A percentile compares a stretch with the other conserved stretches of the same genome.
phyloP scores from a whole-genome alignment of 83 land plant genomes.

The Thuja plicata region DNA sequence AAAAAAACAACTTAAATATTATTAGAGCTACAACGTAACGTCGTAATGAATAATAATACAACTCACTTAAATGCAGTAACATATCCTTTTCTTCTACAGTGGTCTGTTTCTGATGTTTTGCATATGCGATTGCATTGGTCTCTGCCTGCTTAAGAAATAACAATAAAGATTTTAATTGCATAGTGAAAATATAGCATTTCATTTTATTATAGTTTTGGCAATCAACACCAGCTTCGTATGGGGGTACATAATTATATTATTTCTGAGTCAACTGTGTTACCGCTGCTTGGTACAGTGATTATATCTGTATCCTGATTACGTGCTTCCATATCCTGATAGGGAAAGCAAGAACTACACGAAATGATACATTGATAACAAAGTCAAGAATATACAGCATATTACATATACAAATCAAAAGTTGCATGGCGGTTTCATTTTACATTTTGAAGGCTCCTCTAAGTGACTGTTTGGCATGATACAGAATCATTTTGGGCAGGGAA shows the following conservation, averaged over 20 bases:
- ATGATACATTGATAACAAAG: no score
- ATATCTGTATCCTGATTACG: no score
- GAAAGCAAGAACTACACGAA: no score
- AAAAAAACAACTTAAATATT: neutral
- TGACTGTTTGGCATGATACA: no score
- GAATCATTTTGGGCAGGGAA: no score
- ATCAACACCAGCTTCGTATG: neutral
- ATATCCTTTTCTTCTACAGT: constrained; percentile 63
- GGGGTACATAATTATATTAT: neutral
- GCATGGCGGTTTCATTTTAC: no score
- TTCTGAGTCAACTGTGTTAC: no score
- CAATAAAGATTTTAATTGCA: neutral
- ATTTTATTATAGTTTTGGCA: neutral
- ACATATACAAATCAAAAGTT: no score
- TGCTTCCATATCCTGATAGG: no score
- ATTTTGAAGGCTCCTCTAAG: no score
- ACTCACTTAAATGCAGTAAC: constrained; percentile 60
- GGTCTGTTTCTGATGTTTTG: constrained; percentile 67
- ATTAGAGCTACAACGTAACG: neutral
- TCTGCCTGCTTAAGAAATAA: constrained; percentile 44
- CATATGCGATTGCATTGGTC: constrained; percentile 54
- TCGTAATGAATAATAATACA: neutral
- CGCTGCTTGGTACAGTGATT: no score
- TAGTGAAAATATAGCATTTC: neutral
- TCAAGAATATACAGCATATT: no score